Evolutionary conservation across 306 rosid genomes (phyloP).

Genomic region (Canavalia gladiata): DNA sequence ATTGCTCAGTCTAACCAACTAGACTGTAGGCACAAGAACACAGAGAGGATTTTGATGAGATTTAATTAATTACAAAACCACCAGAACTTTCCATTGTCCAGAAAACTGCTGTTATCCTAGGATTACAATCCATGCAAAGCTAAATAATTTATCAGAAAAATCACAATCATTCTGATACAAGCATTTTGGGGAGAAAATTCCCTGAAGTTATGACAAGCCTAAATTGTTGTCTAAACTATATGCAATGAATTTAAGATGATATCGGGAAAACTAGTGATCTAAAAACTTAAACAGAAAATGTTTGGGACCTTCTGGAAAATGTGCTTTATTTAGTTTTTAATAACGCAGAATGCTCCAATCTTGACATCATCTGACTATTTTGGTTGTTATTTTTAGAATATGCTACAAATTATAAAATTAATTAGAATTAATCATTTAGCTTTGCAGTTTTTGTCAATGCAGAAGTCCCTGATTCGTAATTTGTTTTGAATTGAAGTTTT

Average conservation of each 20-base stretch:
- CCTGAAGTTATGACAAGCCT: conserved; percentile 6
- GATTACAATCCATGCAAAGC: conserved; percentile 3
- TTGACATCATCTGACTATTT: conserved; percentile 1
- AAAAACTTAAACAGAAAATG: neutral
- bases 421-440: neutral
- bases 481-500: conserved; percentile 13
- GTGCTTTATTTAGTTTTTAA: neutral
- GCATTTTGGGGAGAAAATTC: neutral
- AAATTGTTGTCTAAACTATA: neutral
- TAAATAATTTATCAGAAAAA: neutral
- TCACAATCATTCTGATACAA: neutral
- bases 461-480: conserved; percentile 5
- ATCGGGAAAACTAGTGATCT: neutral
- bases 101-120: conserved; percentile 4
- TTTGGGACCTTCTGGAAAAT: conserved; percentile 1
- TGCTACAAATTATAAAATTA: conserved; percentile 23
- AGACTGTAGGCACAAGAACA: neutral
- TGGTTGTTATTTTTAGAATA: neutral
- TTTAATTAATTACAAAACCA: neutral
- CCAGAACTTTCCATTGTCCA: neutral
- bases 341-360: neutral
- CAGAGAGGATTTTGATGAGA: neutral
- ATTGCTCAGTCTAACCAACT: neutral
- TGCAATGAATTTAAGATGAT: neutral
- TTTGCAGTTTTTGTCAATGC: conserved; percentile 1